Evolutionary conservation across 208 protist species (phyloP).

Genomic region (Leishmania tarentolae): DNA sequence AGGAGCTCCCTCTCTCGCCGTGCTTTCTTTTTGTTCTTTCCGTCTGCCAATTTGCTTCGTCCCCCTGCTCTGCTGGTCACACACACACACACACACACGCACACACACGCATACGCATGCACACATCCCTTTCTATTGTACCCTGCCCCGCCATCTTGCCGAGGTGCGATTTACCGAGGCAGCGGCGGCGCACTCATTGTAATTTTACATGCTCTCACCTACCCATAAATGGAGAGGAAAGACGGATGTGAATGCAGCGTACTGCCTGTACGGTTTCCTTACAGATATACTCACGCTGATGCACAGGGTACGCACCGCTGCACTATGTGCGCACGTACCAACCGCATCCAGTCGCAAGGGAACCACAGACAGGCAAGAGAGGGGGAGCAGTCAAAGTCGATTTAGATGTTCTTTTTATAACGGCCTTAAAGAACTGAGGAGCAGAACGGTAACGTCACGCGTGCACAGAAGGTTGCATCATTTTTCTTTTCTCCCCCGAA

Average conservation of each 20-base stretch:
- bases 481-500: neutral
- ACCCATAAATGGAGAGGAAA: neutral
- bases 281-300: neutral
- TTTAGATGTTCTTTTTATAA: neutral
- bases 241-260: neutral
- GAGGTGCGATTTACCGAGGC: neutral
- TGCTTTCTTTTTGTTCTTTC: slow-evolving; percentile 7
- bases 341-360: neutral
- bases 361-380: neutral
- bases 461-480: neutral
- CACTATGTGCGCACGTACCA: neutral
- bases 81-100: neutral
- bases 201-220: neutral
- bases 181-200: neutral
- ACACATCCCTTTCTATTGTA: neutral
- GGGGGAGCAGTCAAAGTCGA: neutral
- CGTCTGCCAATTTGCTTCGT: neutral
- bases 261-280: neutral
- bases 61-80: neutral
- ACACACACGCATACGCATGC: neutral
- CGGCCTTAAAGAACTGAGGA: neutral
- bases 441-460: neutral
- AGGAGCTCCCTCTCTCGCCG: slow-evolving; percentile 12
- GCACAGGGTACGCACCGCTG: neutral
- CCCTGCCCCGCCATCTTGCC: neutral